These are phyloP conservation scores for Kwoniella shivajii DNA, from an alignment of 1,284 basidiomycete species.

Conservation along the genomic window DNA sequence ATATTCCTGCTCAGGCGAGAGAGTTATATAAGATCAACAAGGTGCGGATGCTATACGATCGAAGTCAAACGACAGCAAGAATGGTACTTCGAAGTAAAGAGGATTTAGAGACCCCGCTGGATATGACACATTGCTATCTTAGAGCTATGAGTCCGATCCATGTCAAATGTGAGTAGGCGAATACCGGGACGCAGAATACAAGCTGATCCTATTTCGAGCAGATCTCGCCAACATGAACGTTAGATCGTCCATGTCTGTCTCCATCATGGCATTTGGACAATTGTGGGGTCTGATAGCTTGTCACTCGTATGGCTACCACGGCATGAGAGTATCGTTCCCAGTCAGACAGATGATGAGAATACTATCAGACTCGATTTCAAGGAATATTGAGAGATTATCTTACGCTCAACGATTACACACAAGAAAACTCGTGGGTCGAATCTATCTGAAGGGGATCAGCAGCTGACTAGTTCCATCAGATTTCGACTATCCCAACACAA, in stretches of 20 bases:
- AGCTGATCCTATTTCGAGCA: slow-evolving; percentile 35
- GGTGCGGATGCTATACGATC: slow-evolving; percentile 78
- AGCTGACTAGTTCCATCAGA: slow-evolving; percentile 54
- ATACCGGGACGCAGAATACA: neutral
- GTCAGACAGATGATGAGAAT: slow-evolving; percentile 79
- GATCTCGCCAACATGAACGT: slow-evolving; percentile 80
- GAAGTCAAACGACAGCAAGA: slow-evolving; percentile 73
- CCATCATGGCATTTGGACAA: slow-evolving; percentile 78
- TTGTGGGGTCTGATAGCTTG: slow-evolving; percentile 85
- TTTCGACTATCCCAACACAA: slow-evolving; percentile 74
- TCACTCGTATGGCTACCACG: slow-evolving; percentile 75
- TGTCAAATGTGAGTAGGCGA: slow-evolving; percentile 65
- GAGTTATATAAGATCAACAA: slow-evolving; percentile 68
- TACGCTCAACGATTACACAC: slow-evolving; percentile 78
- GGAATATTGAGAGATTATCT: slow-evolving; percentile 78
- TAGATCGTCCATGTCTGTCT: slow-evolving; percentile 81
- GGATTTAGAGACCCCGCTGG: slow-evolving; percentile 73
- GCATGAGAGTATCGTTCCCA: slow-evolving; percentile 83
- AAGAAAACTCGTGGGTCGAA: slow-evolving; percentile 66
- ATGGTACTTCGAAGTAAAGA: slow-evolving; percentile 68
- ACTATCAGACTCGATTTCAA: slow-evolving; percentile 78
- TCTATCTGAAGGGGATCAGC: neutral
- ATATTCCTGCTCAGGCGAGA: slow-evolving; percentile 64
- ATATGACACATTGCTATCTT: slow-evolving; percentile 86
- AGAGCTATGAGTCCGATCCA: slow-evolving; percentile 90